phyloP scores from a whole-genome alignment of 306 rosid genomes.

The Sophora flavescens region DNA sequence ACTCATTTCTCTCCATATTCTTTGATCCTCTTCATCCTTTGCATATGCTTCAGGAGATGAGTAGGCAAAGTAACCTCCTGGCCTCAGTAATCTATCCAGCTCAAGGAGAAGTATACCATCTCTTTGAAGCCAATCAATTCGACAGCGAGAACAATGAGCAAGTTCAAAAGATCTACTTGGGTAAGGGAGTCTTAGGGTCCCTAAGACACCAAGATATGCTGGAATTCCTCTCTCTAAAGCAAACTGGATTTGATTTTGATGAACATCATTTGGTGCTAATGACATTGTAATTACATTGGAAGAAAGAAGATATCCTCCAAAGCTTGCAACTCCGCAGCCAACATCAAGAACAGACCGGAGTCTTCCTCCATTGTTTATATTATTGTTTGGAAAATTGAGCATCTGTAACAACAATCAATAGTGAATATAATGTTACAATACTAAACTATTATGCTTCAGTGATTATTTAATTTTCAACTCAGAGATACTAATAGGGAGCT shows the following conservation, averaged over 20 bases:
- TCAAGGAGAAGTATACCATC: constrained; percentile 87
- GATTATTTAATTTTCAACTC: background rate
- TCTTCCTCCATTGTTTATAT: constrained; percentile 73
- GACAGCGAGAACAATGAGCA: constrained; percentile 85
- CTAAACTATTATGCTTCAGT: background rate
- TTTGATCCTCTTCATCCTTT: constrained; percentile 77
- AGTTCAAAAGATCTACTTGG: constrained; percentile 86
- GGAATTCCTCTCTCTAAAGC: constrained; percentile 89
- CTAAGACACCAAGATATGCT: constrained; percentile 82
- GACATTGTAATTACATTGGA: constrained; percentile 75
- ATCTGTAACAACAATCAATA: constrained; percentile 55
- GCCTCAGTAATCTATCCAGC: constrained; percentile 80
- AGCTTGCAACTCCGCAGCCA: constrained; percentile 87
- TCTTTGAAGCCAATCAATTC: constrained; percentile 89
- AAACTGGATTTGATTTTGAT: constrained; percentile 86
- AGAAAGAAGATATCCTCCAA: constrained; percentile 83
- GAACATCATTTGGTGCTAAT: constrained; percentile 86
- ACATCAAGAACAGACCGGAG: constrained; percentile 74
- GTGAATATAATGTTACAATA: constrained; percentile 15
- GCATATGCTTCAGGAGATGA: constrained; percentile 91
- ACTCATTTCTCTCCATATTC: constrained; percentile 85
- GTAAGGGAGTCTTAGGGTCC: constrained; percentile 85
- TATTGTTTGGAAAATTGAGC: constrained; percentile 77
- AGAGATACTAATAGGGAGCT: constrained; percentile 33
- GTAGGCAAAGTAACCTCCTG: constrained; percentile 82